These are phyloP conservation scores for Globisporangium cederbergense DNA, from an alignment of 352 stramenopile genomes.

Conservation along the genomic window DNA sequence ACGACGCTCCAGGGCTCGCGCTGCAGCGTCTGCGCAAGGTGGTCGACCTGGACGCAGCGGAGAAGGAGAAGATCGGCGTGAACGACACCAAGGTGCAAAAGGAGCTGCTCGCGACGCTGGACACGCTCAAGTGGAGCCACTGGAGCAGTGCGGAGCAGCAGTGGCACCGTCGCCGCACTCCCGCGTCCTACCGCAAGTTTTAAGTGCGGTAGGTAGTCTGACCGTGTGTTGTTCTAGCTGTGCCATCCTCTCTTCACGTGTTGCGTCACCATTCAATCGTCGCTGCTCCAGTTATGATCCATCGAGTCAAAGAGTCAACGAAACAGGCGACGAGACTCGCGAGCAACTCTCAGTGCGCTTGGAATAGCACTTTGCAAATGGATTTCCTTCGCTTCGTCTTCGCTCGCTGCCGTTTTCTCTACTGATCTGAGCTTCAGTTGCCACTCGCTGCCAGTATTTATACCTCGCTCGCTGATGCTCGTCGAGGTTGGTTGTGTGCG, in stretches of 20 bases:
- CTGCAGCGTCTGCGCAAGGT: slow-evolving; percentile 76
- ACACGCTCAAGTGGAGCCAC: slow-evolving; percentile 53
- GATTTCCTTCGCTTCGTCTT: slow-evolving; percentile 1
- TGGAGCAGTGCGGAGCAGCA: slow-evolving; percentile 50
- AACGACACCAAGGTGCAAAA: slow-evolving; percentile 51
- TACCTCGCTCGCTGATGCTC: neutral
- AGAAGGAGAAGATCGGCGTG: slow-evolving; percentile 62
- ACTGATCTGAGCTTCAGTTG: neutral
- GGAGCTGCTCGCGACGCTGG: slow-evolving; percentile 35
- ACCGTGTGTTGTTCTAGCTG: neutral
- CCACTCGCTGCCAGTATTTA: neutral
- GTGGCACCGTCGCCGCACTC: slow-evolving; percentile 54
- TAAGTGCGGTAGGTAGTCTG: slow-evolving; percentile 20
- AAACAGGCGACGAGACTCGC: neutral
- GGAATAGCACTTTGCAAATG: neutral
- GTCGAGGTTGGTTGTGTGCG: neutral
- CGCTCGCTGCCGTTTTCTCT: neutral
- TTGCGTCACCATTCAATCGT: slow-evolving; percentile 1
- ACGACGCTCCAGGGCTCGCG: slow-evolving; percentile 38
- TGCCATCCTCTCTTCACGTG: neutral
- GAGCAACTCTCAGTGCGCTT: neutral
- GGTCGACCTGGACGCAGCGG: slow-evolving; percentile 45
- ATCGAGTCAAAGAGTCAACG: neutral
- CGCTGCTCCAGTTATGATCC: neutral
- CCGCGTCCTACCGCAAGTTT: slow-evolving; percentile 58